Conservation (phyloP, 352 stramenopile genomes). For the Globisporangium emineosum region DNA sequence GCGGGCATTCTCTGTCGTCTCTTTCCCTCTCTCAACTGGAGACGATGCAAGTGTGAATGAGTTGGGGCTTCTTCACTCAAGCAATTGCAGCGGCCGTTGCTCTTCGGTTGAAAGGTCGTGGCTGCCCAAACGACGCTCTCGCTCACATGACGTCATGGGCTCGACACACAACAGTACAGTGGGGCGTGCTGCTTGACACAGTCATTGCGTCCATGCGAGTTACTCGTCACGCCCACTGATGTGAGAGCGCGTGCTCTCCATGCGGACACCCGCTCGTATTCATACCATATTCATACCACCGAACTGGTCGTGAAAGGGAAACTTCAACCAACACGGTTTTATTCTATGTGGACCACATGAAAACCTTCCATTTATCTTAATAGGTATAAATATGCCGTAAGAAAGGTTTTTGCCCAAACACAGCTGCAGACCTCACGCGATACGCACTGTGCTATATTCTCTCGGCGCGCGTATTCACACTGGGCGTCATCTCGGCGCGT, state of each 20-base stretch:
- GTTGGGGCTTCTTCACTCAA: background rate
- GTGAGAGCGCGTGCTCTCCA: no score
- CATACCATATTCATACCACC: no score
- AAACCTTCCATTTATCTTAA: background rate
- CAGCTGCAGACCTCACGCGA: background rate
- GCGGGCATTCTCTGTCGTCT: conserved; percentile 1
- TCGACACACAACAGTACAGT: no score
- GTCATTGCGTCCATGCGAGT: no score
- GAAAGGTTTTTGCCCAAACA: background rate
- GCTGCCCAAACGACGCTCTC: background rate
- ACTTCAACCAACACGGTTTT: background rate
- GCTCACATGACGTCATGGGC: no score
- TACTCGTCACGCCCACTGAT: no score
- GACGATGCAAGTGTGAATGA: background rate
- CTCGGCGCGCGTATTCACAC: no score
- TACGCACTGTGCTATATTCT: no score
- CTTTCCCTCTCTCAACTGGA: no score
- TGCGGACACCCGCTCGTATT: no score
- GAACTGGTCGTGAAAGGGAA: background rate
- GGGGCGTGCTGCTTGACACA: background rate
- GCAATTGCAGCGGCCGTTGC: background rate
- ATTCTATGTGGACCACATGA: background rate
- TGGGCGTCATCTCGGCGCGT: background rate
- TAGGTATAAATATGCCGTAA: background rate
- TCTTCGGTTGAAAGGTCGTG: background rate